These are phyloP conservation scores for Pleurotus djamor DNA, from an alignment of 768 basidiomycete genomes.

Conservation along the genomic window DNA sequence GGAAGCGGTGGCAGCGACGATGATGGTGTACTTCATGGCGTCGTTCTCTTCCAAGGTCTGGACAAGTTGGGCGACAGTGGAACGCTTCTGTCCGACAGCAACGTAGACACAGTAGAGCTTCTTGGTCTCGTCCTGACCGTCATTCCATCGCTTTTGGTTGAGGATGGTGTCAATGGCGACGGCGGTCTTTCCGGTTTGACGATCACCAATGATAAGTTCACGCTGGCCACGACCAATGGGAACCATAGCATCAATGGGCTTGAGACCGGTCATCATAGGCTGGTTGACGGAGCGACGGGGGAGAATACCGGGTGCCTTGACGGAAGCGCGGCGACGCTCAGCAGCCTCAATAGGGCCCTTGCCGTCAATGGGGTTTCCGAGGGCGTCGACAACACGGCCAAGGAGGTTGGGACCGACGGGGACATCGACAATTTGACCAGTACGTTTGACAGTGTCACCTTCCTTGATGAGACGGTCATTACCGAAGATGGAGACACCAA, in stretches of 20 bases:
- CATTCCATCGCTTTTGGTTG: conserved; percentile 99
- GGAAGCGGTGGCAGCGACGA: conserved; percentile 98
- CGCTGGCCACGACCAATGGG: conserved; percentile 99
- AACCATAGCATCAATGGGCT: conserved; percentile 99
- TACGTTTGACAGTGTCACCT: conserved; percentile 99
- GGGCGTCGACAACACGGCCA: conserved; percentile 98
- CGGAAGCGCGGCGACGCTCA: conserved; percentile 94
- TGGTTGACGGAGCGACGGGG: conserved; percentile 99
- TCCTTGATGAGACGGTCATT: conserved; percentile 99
- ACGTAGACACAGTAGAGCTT: conserved; percentile 99
- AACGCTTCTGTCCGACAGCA: conserved; percentile 98
- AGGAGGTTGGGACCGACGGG: conserved; percentile 97
- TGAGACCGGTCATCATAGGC: conserved; percentile 99
- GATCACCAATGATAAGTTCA: conserved; percentile 99
- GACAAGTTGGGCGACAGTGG: conserved; percentile 98
- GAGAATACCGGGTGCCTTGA: conserved; percentile 99
- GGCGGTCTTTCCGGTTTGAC: conserved; percentile 99
- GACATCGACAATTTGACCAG: conserved; percentile 99
- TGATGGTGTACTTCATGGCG: conserved; percentile 99
- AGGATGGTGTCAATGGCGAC: conserved; percentile 99
- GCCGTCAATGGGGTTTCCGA: conserved; percentile 99
- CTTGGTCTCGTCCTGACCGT: conserved; percentile 93
- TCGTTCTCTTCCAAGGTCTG: conserved; percentile 99
- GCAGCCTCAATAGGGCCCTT: conserved; percentile 95
- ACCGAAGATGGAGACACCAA: conserved; percentile 99